A percentile compares a stretch with the other conserved stretches of the same genome.
These are phyloP conservation scores for Leptographium galeiforme DNA, from an alignment of 2,329 filamentous ascomycete genomes.

Conservation along the genomic window DNA sequence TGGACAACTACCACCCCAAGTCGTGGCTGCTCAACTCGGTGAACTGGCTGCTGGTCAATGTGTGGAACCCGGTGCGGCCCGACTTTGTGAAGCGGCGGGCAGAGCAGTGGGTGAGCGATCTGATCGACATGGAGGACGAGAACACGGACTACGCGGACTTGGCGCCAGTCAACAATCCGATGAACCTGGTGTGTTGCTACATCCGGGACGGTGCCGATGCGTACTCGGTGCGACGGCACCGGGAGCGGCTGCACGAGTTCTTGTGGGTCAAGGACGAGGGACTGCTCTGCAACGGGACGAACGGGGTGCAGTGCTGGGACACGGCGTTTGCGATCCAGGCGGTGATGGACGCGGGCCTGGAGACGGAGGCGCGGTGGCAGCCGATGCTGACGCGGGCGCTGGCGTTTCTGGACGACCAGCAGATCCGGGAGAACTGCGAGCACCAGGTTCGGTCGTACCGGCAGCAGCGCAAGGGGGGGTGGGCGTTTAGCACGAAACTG, in stretches of 20 bases:
- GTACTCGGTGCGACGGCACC: slow-evolving; percentile 58
- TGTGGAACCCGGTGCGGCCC: slow-evolving; percentile 68
- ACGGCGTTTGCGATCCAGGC: slow-evolving; percentile 83
- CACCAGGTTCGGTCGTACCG: slow-evolving; percentile 75
- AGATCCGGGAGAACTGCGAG: slow-evolving; percentile 71
- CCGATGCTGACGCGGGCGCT: slow-evolving; percentile 76
- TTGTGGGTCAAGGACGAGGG: slow-evolving; percentile 88
- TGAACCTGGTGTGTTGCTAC: slow-evolving; percentile 83
- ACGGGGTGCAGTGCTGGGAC: slow-evolving; percentile 97
- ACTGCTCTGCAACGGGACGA: slow-evolving; percentile 90
- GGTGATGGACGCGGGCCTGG: slow-evolving; percentile 63
- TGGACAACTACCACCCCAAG: slow-evolving; percentile 90
- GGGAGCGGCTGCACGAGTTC: slow-evolving; percentile 72
- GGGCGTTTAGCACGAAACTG: slow-evolving; percentile 85
- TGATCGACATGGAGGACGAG: slow-evolving; percentile 81
- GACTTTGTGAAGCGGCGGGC: slow-evolving; percentile 53
- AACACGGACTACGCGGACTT: slow-evolving; percentile 82
- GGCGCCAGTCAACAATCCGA: slow-evolving; percentile 76
- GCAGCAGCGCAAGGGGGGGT: slow-evolving; percentile 81
- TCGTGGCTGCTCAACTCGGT: slow-evolving; percentile 64
- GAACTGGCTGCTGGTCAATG: slow-evolving; percentile 65
- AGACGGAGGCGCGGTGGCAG: slow-evolving; percentile 62
- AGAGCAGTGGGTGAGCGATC: slow-evolving; percentile 67
- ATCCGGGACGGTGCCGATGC: slow-evolving; percentile 69
- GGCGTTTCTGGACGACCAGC: slow-evolving; percentile 77